Conservation (phyloP, 441 rosid species). For the Bruguiera hainesii region DNA sequence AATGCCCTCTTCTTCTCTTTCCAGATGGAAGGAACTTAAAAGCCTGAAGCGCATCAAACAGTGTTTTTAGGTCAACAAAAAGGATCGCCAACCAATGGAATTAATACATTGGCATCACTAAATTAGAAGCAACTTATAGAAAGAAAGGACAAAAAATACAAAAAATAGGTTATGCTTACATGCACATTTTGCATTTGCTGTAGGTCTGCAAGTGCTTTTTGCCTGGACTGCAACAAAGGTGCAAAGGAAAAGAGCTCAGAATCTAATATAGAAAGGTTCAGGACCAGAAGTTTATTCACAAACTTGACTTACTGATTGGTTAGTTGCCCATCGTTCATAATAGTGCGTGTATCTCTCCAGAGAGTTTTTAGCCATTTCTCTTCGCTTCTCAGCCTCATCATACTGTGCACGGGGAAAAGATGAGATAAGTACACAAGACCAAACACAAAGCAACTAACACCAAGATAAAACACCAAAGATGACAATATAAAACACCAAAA, state of each 20-base stretch:
- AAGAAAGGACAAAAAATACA: too few relatives aligned
- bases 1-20: too few relatives aligned
- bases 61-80: too few relatives aligned
- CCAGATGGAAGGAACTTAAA: too few relatives aligned
- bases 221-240: conserved; percentile 70
- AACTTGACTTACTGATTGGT: conserved; percentile 61
- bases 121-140: background rate
- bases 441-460: background rate
- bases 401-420: conserved; percentile 41
- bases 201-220: conserved; percentile 79
- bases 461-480: background rate
- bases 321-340: conserved; percentile 98
- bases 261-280: conserved; percentile 3
- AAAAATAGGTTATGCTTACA: conserved; percentile 40
- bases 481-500: conserved; percentile 10
- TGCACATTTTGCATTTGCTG: conserved; percentile 67
- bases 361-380: conserved; percentile 93
- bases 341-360: conserved; percentile 91
- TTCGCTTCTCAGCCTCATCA: conserved; percentile 74
- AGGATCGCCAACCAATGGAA: background rate
- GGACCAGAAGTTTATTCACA: background rate
- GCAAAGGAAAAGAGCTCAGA: conserved; percentile 12
- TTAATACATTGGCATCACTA: background rate
- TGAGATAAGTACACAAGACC: conserved; percentile 2
- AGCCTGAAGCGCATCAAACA: too few relatives aligned